phyloP scores from a whole-genome alignment of 805 yeast genomes.

The Pichia occidentalis region DNA sequence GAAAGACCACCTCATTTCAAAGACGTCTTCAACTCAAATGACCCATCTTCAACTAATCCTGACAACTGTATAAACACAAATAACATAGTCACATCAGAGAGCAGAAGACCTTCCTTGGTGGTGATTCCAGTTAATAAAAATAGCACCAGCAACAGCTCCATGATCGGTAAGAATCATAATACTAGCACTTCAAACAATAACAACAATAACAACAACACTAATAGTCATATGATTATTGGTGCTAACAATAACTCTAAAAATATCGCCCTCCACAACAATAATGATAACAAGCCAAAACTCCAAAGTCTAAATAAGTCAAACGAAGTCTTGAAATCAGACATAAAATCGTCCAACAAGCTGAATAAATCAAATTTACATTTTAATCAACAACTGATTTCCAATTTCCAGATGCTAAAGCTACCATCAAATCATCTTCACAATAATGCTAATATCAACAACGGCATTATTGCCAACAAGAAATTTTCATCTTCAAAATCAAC shows the following conservation, averaged over 20 bases:
- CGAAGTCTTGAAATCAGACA: no score
- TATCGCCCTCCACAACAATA: no score
- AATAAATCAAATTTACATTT: background rate
- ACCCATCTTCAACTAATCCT: constrained; percentile 14
- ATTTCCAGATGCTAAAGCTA: constrained; percentile 3
- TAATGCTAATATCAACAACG: constrained; percentile 1
- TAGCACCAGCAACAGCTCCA: constrained; percentile 11
- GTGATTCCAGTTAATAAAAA: constrained; percentile 21
- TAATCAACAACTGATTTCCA: background rate
- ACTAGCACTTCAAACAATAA: background rate
- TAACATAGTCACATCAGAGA: constrained; percentile 21
- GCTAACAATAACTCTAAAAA: no score
- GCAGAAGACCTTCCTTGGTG: constrained; percentile 26
- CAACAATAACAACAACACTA: background rate
- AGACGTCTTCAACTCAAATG: constrained; percentile 28
- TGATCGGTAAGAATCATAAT: constrained; percentile 8
- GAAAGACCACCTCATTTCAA: constrained; percentile 27
- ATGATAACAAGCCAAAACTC: no score
- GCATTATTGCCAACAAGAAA: background rate
- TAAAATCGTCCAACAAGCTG: no score
- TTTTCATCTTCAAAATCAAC: constrained; percentile 1
- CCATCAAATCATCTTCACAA: no score
- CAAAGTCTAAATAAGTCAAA: no score
- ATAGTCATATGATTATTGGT: no score
- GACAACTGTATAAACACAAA: constrained; percentile 10